These are phyloP conservation scores for Macrotyloma uniflorum DNA, from an alignment of 306 rosid genomes.

Conservation along the genomic window DNA sequence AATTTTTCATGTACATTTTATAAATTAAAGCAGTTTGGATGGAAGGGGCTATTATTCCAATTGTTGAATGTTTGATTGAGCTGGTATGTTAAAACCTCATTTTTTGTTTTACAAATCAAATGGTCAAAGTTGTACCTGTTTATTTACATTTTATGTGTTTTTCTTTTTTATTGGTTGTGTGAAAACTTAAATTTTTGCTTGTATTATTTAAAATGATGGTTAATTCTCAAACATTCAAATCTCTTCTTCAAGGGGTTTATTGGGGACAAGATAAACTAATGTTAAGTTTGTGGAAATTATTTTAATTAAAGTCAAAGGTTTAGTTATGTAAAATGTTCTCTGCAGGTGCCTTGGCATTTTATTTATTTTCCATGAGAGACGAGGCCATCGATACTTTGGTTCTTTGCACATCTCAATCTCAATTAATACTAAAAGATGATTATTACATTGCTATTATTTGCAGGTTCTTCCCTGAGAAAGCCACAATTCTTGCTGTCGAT, in stretches of 20 bases:
- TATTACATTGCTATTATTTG: constrained; percentile 33
- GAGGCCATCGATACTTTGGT: neutral
- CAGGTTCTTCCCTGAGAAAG: constrained; percentile 97
- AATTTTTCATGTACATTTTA: neutral
- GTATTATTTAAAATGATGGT: neutral
- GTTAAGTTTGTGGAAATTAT: neutral
- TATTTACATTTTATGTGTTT: neutral
- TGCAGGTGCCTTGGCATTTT: neutral
- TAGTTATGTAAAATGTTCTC: constrained; percentile 2
- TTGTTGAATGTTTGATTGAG: neutral
- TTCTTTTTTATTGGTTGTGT: neutral
- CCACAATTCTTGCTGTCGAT: constrained; percentile 64
- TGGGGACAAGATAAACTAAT: neutral
- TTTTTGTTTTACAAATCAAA: neutral
- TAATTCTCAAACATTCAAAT: neutral
- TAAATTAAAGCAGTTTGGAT: neutral
- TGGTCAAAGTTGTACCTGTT: constrained; percentile 8
- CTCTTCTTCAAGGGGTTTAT: constrained; percentile 1
- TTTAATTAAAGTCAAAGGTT: neutral
- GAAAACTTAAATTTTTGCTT: neutral
- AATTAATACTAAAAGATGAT: constrained; percentile 11
- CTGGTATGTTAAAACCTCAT: neutral
- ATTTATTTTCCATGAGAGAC: constrained; percentile 16
- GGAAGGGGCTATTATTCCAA: neutral
- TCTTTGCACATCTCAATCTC: constrained; percentile 15